Conservation (phyloP, 768 basidiomycete species). For the Suillus subluteus region DNA sequence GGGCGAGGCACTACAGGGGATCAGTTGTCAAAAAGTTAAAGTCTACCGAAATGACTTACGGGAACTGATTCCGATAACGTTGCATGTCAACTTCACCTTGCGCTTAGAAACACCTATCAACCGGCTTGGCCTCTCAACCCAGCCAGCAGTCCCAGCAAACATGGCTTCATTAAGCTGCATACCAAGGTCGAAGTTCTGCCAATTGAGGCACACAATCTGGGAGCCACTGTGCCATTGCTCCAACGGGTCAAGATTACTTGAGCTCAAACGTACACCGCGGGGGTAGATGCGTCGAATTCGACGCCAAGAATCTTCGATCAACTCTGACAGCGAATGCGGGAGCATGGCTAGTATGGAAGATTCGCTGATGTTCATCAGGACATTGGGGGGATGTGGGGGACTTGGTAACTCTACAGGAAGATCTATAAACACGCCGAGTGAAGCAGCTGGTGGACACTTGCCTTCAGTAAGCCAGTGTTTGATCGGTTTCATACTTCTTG, state of each 20-base stretch:
- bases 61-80: constrained; percentile 49
- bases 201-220: constrained; percentile 61
- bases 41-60: constrained; percentile 35
- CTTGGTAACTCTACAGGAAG: constrained; percentile 17
- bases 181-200: constrained; percentile 61
- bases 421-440: background rate
- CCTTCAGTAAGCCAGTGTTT: constrained; percentile 53
- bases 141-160: constrained; percentile 59
- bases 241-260: constrained; percentile 56
- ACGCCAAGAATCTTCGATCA: constrained; percentile 45
- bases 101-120: constrained; percentile 26
- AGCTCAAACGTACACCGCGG: constrained; percentile 56
- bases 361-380: constrained; percentile 68
- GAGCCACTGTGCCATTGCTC: constrained; percentile 60
- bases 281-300: constrained; percentile 63
- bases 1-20: constrained; percentile 47
- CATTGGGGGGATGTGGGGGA: constrained; percentile 37
- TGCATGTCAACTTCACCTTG: constrained; percentile 30
- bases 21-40: background rate
- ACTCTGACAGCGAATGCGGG: constrained; percentile 36
- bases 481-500: constrained; percentile 62
- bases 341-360: constrained; percentile 45
- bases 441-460: constrained; percentile 18
- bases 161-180: constrained; percentile 68
- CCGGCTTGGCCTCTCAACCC: constrained; percentile 51